phyloP scores from a whole-genome alignment of 306 rosid species.

The Trifolium dubium region DNA sequence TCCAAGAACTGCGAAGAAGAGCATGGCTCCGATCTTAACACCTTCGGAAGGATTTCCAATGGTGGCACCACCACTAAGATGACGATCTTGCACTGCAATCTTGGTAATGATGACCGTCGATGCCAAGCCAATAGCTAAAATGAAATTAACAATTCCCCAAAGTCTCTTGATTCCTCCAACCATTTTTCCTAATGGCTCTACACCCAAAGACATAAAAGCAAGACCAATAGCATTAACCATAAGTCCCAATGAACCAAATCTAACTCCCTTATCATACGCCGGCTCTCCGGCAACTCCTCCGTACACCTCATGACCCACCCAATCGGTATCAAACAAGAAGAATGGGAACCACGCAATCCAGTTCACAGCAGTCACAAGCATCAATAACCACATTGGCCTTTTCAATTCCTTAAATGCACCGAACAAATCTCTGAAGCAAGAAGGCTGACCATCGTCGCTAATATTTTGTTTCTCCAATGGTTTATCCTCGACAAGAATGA shows the following conservation, averaged over 20 bases:
- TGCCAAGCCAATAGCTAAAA: slow-evolving; percentile 29
- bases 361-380: slow-evolving; percentile 41
- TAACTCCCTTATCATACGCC: slow-evolving; percentile 37
- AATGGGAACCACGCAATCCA: neutral
- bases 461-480: neutral
- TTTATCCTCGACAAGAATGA: slow-evolving; percentile 45
- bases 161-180: slow-evolving; percentile 36
- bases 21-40: slow-evolving; percentile 51
- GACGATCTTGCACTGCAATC: slow-evolving; percentile 19
- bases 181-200: slow-evolving; percentile 26
- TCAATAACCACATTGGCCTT: slow-evolving; percentile 70
- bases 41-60: slow-evolving; percentile 24
- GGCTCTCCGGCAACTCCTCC: neutral
- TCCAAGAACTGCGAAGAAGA: slow-evolving; percentile 62
- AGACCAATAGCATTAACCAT: slow-evolving; percentile 32
- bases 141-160: slow-evolving; percentile 25
- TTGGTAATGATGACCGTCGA: slow-evolving; percentile 21
- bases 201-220: slow-evolving; percentile 29
- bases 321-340: neutral
- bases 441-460: neutral
- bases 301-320: neutral
- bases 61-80: neutral
- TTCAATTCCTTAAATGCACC: slow-evolving; percentile 48
- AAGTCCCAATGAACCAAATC: slow-evolving; percentile 11
- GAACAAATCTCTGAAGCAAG: slow-evolving; percentile 43